Conservation (phyloP, 352 stramenopile genomes). For the Hyaloperonospora arabidopsidis region DNA sequence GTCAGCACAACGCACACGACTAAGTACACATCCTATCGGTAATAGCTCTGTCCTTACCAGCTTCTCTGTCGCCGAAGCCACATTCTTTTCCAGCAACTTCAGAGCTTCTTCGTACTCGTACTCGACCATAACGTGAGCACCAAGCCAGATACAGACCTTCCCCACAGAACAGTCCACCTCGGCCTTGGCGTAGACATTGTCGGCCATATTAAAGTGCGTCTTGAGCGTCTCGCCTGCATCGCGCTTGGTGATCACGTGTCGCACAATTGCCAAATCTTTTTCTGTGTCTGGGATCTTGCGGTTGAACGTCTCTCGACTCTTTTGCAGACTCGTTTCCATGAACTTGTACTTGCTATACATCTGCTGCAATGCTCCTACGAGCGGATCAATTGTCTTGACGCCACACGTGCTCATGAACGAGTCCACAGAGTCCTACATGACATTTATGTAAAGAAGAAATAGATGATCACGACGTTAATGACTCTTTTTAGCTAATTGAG, state of each 20-base stretch:
- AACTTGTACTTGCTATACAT: conserved; percentile 90
- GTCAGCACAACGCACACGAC: neutral
- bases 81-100: conserved; percentile 77
- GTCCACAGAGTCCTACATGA: conserved; percentile 55
- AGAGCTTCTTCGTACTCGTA: conserved; percentile 95
- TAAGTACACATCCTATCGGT: neutral
- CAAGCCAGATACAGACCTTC: conserved; percentile 95
- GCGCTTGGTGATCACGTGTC: conserved; percentile 45
- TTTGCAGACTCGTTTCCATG: conserved; percentile 83
- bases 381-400: conserved; percentile 56
- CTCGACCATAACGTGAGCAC: conserved; percentile 96
- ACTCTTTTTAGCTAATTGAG: neutral
- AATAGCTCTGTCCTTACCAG: conserved; percentile 31
- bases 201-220: conserved; percentile 91
- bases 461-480: conserved; percentile 1
- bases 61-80: conserved; percentile 58
- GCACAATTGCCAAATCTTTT: conserved; percentile 60
- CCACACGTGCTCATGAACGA: conserved; percentile 54
- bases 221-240: conserved; percentile 75
- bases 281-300: conserved; percentile 89
- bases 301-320: conserved; percentile 83
- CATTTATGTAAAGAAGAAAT: conserved; percentile 1
- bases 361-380: conserved; percentile 75
- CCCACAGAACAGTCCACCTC: conserved; percentile 84
- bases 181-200: conserved; percentile 94